Evolutionary conservation across 768 basidiomycete genomes (phyloP).

Genomic region (Pleurotus giganteus): DNA sequence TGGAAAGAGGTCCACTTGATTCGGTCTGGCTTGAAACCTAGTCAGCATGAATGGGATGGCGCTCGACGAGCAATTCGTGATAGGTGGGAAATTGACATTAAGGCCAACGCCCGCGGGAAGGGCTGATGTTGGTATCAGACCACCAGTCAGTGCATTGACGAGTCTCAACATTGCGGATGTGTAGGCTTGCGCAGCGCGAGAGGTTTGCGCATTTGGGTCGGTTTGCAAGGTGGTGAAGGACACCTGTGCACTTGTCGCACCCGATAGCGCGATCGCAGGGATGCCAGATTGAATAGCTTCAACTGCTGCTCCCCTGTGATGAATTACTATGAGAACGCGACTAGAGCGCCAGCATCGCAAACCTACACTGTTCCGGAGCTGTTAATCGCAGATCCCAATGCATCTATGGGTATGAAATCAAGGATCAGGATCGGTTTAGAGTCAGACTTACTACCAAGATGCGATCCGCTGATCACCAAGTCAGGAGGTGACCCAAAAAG

Average conservation of each 20-base stretch:
- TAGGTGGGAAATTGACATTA: slow-evolving; percentile 35
- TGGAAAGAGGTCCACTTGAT: slow-evolving; percentile 25
- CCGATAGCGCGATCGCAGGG: slow-evolving; percentile 36
- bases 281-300: slow-evolving; percentile 33
- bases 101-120: slow-evolving; percentile 27
- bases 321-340: neutral
- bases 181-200: slow-evolving; percentile 27
- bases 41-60: slow-evolving; percentile 31
- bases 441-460: slow-evolving; percentile 24
- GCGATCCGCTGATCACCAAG: slow-evolving; percentile 35
- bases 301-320: slow-evolving; percentile 32
- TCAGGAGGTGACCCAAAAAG: slow-evolving; percentile 30
- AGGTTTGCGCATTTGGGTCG: slow-evolving; percentile 21
- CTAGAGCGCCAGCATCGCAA: neutral
- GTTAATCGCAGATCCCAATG: slow-evolving; percentile 18
- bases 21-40: slow-evolving; percentile 20
- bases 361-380: slow-evolving; percentile 25
- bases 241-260: slow-evolving; percentile 26
- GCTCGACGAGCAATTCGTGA: slow-evolving; percentile 19
- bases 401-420: slow-evolving; percentile 11
- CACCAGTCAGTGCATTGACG: slow-evolving; percentile 20
- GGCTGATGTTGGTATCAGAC: slow-evolving; percentile 18
- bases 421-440: neutral
- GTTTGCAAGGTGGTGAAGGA: slow-evolving; percentile 36
- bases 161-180: slow-evolving; percentile 23